These are phyloP conservation scores for Friedmanniomyces simplex DNA, from an alignment of 495 filamentous ascomycete genomes.

Conservation along the genomic window DNA sequence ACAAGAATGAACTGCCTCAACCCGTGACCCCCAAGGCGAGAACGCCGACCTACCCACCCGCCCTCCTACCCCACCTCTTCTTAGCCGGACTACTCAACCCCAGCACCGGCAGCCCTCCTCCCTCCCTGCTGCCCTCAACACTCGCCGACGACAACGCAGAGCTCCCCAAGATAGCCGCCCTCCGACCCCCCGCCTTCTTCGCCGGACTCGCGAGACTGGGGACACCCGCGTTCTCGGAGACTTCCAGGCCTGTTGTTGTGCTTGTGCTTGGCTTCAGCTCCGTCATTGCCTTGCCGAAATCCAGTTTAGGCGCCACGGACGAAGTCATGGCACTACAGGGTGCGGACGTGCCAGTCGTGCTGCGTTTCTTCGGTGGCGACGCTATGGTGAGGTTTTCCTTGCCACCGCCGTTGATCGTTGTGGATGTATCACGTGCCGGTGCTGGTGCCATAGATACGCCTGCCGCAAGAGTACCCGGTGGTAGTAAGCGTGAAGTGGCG, in stretches of 20 bases:
- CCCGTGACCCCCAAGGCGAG: too few species aligned
- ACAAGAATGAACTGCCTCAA: too few species aligned
- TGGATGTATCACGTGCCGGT: not conserved
- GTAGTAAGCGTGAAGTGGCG: not conserved
- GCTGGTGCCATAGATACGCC: slow-evolving; percentile 5
- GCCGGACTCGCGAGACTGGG: slow-evolving; percentile 16
- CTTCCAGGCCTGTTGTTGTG: not conserved
- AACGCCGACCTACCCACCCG: not conserved
- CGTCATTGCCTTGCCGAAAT: slow-evolving; percentile 2
- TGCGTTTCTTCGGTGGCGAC: slow-evolving; percentile 12
- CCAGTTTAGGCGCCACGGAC: slow-evolving; percentile 6
- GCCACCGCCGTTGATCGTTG: not conserved
- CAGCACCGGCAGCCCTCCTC: not conserved
- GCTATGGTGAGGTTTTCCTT: slow-evolving; percentile 12
- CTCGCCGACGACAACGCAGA: not conserved
- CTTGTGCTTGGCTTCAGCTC: not conserved
- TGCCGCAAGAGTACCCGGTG: not conserved
- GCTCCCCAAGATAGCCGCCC: not conserved
- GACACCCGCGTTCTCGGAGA: not conserved
- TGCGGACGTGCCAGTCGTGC: not conserved
- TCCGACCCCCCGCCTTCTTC: slow-evolving; percentile 9
- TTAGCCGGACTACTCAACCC: slow-evolving; percentile 16
- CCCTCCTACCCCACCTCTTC: not conserved
- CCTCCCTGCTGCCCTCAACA: not conserved
- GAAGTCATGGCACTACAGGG: not conserved